Conservation (phyloP, 108 stramenopile species). For the Fragilaria radians region DNA sequence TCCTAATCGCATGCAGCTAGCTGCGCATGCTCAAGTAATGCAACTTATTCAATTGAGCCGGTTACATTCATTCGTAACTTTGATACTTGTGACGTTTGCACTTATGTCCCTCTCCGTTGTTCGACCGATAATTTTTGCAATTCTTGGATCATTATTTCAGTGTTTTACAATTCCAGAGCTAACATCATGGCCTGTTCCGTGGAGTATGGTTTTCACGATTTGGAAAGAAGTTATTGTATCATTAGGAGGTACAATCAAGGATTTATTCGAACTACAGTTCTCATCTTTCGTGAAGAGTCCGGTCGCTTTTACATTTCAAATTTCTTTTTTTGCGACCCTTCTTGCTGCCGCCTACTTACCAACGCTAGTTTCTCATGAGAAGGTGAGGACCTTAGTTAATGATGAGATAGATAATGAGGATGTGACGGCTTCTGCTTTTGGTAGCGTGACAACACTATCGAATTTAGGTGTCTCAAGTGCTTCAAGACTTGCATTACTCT, state of each 20-base stretch:
- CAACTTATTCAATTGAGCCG: constrained; percentile 40
- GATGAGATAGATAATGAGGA: constrained; percentile 37
- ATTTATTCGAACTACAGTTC: constrained; percentile 21
- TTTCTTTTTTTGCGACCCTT: constrained; percentile 46
- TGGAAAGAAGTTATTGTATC: constrained; percentile 17
- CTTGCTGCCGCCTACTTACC: constrained; percentile 46
- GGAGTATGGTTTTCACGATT: constrained; percentile 15
- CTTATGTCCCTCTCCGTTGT: constrained; percentile 57
- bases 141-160: constrained; percentile 22
- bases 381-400: constrained; percentile 7
- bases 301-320: constrained; percentile 38
- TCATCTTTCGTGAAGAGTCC: constrained; percentile 28
- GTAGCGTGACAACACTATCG: constrained; percentile 30
- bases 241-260: constrained; percentile 13
- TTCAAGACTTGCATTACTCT: constrained; percentile 49
- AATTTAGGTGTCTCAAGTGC: constrained; percentile 70
- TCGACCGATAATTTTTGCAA: constrained; percentile 31
- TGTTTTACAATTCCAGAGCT: constrained; percentile 27
- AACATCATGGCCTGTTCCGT: constrained; percentile 50
- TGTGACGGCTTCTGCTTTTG: constrained; percentile 23
- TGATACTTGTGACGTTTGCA: constrained; percentile 31
- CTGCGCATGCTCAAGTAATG: constrained; percentile 34
- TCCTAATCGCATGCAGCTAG: constrained; percentile 15
- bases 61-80: constrained; percentile 47
- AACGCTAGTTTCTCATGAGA: constrained; percentile 34